Percentiles rank a stretch among this genome's conserved stretches.
Conservation (phyloP, 2,329 filamentous ascomycete genomes). For the Penicillium brasilianum region DNA sequence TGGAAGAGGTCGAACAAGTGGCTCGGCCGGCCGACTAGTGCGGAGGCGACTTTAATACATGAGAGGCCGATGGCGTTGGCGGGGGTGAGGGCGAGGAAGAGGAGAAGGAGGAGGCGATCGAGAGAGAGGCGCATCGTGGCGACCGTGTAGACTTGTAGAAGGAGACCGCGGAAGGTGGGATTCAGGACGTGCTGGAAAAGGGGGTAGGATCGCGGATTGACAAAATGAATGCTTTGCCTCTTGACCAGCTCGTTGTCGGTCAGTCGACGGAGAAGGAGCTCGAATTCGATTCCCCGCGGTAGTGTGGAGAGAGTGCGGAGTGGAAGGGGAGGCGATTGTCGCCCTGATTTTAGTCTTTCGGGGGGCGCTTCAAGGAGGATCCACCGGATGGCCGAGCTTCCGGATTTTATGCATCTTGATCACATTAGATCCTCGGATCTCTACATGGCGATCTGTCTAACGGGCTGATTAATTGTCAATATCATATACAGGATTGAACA, state of each 20-base stretch:
- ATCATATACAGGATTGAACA: not conserved
- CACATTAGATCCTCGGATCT: not conserved
- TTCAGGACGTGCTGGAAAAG: not conserved
- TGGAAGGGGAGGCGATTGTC: slow-evolving; percentile 6
- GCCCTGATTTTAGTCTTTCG: not conserved
- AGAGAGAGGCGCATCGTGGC: slow-evolving; percentile 30
- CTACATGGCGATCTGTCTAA: not conserved
- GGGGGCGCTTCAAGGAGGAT: not conserved
- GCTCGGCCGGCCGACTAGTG: slow-evolving; percentile 47
- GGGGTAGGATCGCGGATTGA: not conserved
- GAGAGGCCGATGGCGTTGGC: slow-evolving; percentile 59
- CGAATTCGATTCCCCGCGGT: slow-evolving; percentile 4
- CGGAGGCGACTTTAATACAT: slow-evolving; percentile 86
- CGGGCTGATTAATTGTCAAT: no score
- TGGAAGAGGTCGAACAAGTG: slow-evolving; percentile 42
- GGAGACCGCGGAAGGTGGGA: slow-evolving; percentile 24
- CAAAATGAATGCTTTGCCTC: not conserved
- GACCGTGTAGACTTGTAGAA: not conserved
- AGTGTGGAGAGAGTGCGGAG: slow-evolving; percentile 7
- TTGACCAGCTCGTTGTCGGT: not conserved
- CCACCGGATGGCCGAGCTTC: not conserved
- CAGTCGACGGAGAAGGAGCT: not conserved
- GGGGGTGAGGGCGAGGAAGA: slow-evolving; percentile 26
- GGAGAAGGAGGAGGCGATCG: slow-evolving; percentile 25
- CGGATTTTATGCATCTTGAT: not conserved